Conservation (phyloP, 2,329 filamentous ascomycete genomes). For the Fusarium abutilonis region DNA sequence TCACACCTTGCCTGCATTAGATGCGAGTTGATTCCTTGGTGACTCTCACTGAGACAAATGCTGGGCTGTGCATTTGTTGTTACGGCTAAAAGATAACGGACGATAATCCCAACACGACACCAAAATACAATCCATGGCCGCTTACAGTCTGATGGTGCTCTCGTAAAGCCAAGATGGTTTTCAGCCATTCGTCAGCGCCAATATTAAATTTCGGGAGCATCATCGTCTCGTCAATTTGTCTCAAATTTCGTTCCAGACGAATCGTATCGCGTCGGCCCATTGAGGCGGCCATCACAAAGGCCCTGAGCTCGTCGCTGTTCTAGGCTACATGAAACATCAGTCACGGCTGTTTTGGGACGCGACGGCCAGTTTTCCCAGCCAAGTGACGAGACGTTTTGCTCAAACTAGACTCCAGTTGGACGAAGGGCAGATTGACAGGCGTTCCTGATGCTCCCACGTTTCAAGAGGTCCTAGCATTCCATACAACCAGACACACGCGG, state of each 20-base stretch:
- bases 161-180: constrained; percentile 11
- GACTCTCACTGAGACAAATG: constrained; percentile 28
- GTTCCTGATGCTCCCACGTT: constrained; percentile 40
- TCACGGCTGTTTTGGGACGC: constrained; percentile 28
- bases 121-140: constrained; percentile 20
- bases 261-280: constrained; percentile 31
- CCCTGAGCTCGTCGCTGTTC: constrained; percentile 29
- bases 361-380: constrained; percentile 16
- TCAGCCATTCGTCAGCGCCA: constrained; percentile 26
- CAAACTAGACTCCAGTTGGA: constrained; percentile 29
- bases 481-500: constrained; percentile 30
- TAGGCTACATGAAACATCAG: constrained; percentile 28
- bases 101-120: constrained; percentile 15
- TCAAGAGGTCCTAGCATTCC: constrained; percentile 33
- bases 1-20: constrained; percentile 18
- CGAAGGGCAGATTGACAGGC: constrained; percentile 21
- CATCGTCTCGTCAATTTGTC: constrained; percentile 30
- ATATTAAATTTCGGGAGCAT: constrained; percentile 18
- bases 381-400: constrained; percentile 12
- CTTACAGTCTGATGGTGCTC: constrained; percentile 32
- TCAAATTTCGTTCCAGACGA: constrained; percentile 24
- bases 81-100: constrained; percentile 12
- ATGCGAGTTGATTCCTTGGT: constrained; percentile 10
- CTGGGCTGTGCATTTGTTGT: constrained; percentile 19
- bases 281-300: constrained; percentile 20